phyloP scores from a whole-genome alignment of 179 eudicot genomes.

The Sideroxylon spinosum region DNA sequence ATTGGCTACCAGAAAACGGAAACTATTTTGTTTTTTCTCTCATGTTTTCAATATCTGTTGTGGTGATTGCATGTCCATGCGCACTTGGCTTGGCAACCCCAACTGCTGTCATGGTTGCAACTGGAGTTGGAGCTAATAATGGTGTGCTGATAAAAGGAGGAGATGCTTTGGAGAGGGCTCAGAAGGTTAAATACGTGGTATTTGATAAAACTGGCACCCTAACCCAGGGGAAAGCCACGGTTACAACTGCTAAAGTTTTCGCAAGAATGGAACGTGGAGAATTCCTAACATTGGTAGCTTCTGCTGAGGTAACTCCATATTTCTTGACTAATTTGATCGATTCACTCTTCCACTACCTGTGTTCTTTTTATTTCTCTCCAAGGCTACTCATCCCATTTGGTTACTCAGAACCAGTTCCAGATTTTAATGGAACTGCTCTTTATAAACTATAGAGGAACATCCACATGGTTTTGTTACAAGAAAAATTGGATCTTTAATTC shows the following conservation, averaged over 20 bases:
- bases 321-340: neutral
- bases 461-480: too few relatives aligned
- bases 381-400: neutral
- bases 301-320: conserved; percentile 70
- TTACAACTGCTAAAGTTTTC: conserved; percentile 68
- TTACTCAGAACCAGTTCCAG: too few relatives aligned
- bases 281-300: conserved; percentile 88
- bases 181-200: conserved; percentile 70
- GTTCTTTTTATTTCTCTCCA: neutral
- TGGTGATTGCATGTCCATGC: conserved; percentile 92
- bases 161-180: conserved; percentile 92
- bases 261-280: conserved; percentile 83
- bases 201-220: conserved; percentile 96
- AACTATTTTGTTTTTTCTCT: conserved; percentile 81
- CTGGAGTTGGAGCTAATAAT: conserved; percentile 94
- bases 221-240: conserved; percentile 90
- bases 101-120: conserved; percentile 96
- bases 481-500: too few relatives aligned
- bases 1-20: conserved; percentile 80
- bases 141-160: conserved; percentile 96
- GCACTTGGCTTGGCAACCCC: conserved; percentile 98
- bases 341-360: too few relatives aligned
- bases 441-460: too few relatives aligned
- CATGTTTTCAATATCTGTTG: conserved; percentile 92
- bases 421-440: too few relatives aligned